Percentiles rank a stretch among this genome's conserved stretches.
These are phyloP conservation scores for Linnemannia zychae DNA, from an alignment of 192 early-diverging fungal genomes.

Conservation along the genomic window DNA sequence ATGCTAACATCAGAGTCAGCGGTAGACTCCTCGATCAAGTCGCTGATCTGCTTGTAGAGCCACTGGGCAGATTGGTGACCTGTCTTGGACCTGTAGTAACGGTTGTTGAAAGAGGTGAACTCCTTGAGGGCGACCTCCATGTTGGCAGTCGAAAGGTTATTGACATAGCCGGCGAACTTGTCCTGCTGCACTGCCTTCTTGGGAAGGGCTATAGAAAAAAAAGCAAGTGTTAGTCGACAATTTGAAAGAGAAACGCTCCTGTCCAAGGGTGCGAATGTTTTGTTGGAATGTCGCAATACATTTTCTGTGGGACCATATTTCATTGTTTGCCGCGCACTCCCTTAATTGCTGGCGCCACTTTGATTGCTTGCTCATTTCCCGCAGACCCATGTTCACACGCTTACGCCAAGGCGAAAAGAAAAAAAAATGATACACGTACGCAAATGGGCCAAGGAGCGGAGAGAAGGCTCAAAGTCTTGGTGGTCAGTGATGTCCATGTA, in stretches of 20 bases:
- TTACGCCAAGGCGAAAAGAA: not conserved
- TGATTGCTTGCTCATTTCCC: no score
- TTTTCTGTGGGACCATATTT: no score
- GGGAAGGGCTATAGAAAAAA: conserved; percentile 64
- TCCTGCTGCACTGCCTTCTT: conserved; percentile 63
- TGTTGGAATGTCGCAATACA: not conserved
- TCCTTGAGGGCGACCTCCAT: conserved; percentile 79
- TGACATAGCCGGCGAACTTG: conserved; percentile 72
- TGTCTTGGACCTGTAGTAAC: conserved; percentile 87
- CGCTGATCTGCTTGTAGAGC: conserved; percentile 72
- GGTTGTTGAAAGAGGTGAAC: conserved; percentile 89
- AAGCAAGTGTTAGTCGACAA: not conserved
- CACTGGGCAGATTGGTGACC: conserved; percentile 78
- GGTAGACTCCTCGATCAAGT: conserved; percentile 55
- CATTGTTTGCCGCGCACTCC: not conserved
- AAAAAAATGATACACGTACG: not conserved
- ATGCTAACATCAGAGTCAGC: conserved; percentile 71
- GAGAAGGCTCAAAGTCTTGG: conserved; percentile 57
- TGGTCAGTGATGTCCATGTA: conserved; percentile 94
- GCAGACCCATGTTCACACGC: not conserved
- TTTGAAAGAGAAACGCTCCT: not conserved
- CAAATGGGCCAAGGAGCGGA: not conserved
- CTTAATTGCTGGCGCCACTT: no score
- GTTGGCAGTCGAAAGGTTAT: conserved; percentile 70
- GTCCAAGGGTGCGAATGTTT: not conserved